These are phyloP conservation scores for Kandelia obovata DNA, from an alignment of 345 rosid species.

Conservation along the genomic window DNA sequence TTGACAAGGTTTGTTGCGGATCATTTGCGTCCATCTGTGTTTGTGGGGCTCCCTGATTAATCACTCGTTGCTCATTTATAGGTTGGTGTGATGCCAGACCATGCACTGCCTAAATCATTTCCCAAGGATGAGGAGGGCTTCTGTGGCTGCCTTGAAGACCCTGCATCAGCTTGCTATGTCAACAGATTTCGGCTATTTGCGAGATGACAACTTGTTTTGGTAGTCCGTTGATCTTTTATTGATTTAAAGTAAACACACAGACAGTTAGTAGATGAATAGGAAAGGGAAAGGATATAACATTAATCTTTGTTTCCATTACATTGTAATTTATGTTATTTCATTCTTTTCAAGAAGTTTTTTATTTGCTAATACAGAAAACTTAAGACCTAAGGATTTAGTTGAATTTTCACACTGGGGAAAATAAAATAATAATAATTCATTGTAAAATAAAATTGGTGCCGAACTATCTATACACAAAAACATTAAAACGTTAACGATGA, in stretches of 20 bases:
- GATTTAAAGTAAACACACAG: background rate
- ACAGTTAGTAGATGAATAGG: background rate
- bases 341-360: too few species aligned
- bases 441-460: too few species aligned
- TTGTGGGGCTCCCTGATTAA: background rate
- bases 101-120: conserved; percentile 72
- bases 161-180: conserved; percentile 61
- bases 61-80: conserved; percentile 14
- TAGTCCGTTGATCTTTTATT: background rate
- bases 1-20: conserved; percentile 59
- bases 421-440: too few species aligned
- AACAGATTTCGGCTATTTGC: conserved; percentile 59
- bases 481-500: too few species aligned
- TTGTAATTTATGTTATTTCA: too few species aligned
- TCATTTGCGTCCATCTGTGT: background rate
- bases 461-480: too few species aligned
- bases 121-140: conserved; percentile 72
- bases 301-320: too few species aligned
- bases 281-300: background rate
- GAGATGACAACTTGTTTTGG: conserved; percentile 28
- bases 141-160: conserved; percentile 77
- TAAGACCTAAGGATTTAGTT: too few species aligned
- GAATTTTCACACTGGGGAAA: too few species aligned
- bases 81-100: conserved; percentile 94
- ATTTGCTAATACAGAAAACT: too few species aligned